Conservation (phyloP, 805 yeast genomes). For the Candida incommunis region DNA sequence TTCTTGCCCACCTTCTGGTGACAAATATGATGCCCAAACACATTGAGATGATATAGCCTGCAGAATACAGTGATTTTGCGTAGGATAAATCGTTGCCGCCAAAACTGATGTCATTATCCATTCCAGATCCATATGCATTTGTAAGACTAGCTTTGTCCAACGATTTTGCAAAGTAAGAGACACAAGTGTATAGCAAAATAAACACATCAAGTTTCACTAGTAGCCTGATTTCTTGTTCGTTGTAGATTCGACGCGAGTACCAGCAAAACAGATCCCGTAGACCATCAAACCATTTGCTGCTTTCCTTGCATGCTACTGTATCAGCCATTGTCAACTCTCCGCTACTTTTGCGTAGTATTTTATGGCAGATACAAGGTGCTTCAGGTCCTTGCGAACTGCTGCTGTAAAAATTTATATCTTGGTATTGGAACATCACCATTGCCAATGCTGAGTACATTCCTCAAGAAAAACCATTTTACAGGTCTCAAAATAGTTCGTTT, state of each 20-base stretch:
- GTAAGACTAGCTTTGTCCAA: slow-evolving; percentile 35
- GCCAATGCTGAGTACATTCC: too few species aligned
- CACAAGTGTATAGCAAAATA: slow-evolving; percentile 20
- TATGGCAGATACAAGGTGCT: too few species aligned
- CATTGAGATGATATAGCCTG: slow-evolving; percentile 35
- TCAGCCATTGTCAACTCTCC: too few species aligned
- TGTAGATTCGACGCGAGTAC: slow-evolving; percentile 15
- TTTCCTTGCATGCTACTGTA: background rate
- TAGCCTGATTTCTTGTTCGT: slow-evolving; percentile 15
- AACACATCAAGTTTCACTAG: slow-evolving; percentile 22
- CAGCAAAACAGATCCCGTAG: slow-evolving; percentile 16
- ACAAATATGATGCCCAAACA: slow-evolving; percentile 26
- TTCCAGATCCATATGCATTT: slow-evolving; percentile 44
- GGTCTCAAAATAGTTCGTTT: too few species aligned
- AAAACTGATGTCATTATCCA: slow-evolving; percentile 32
- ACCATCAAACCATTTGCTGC: slow-evolving; percentile 16
- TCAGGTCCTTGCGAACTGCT: too few species aligned
- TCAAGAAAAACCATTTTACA: too few species aligned
- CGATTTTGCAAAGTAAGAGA: slow-evolving; percentile 32
- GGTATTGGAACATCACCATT: too few species aligned
- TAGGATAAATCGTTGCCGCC: slow-evolving; percentile 33
- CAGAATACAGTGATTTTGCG: slow-evolving; percentile 28
- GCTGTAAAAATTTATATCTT: too few species aligned
- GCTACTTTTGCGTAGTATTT: too few species aligned
- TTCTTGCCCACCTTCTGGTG: slow-evolving; percentile 22